phyloP scores from a whole-genome alignment of 805 yeast genomes.

The Ogataea zsoltii region DNA sequence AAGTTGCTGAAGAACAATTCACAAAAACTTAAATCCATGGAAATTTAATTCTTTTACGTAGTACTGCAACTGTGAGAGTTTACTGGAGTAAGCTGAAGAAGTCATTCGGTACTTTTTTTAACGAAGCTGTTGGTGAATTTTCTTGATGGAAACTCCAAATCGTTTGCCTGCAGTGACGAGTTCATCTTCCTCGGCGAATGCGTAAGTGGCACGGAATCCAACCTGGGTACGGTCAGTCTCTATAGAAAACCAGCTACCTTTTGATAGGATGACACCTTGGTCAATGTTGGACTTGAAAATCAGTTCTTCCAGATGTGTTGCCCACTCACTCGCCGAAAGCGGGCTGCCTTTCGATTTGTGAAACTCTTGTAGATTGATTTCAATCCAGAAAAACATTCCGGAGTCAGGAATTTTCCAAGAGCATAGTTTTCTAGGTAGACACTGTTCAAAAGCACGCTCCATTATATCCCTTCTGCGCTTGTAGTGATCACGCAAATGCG shows the following conservation, averaged over 20 bases:
- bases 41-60: too few species aligned
- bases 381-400: slow-evolving; percentile 47
- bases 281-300: slow-evolving; percentile 27
- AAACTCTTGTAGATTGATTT: slow-evolving; percentile 41
- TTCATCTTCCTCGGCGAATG: slow-evolving; percentile 29
- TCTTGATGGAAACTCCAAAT: slow-evolving; percentile 23
- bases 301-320: slow-evolving; percentile 31
- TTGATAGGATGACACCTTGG: slow-evolving; percentile 31
- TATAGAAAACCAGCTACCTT: slow-evolving; percentile 38
- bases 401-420: slow-evolving; percentile 43
- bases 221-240: slow-evolving; percentile 18
- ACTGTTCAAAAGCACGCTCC: slow-evolving; percentile 48
- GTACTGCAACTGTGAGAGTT: too few species aligned
- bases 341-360: slow-evolving; percentile 36
- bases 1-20: too few species aligned
- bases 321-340: slow-evolving; percentile 37
- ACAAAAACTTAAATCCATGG: too few species aligned
- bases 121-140: too few species aligned
- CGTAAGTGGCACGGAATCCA: slow-evolving; percentile 36
- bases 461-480: slow-evolving; percentile 62
- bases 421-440: slow-evolving; percentile 46
- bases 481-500: slow-evolving; percentile 60
- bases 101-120: too few species aligned
- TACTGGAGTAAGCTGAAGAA: too few species aligned
- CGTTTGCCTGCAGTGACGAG: slow-evolving; percentile 29